Evolutionary conservation across 306 rosid genomes (phyloP).

Genomic region (Pyrus communis): DNA sequence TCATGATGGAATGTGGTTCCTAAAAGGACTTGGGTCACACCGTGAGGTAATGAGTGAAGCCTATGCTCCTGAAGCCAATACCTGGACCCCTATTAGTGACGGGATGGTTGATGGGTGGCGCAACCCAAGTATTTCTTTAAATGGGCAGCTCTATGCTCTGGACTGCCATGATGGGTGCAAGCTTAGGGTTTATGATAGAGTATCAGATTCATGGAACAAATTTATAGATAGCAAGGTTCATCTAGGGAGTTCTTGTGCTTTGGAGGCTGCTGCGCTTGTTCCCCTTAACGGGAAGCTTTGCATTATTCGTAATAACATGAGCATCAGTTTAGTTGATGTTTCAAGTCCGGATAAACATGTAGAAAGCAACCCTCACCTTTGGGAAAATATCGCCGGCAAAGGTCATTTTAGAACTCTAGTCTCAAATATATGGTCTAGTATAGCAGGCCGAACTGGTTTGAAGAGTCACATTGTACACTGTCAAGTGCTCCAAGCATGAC

Average conservation of each 20-base stretch:
- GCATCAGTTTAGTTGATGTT: slow-evolving; percentile 89
- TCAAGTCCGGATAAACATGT: slow-evolving; percentile 58
- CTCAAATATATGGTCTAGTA: slow-evolving; percentile 77
- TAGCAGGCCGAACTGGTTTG: slow-evolving; percentile 81
- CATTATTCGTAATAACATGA: slow-evolving; percentile 95
- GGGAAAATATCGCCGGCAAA: slow-evolving; percentile 96
- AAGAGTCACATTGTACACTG: slow-evolving; percentile 97
- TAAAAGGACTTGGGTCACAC: slow-evolving; percentile 87
- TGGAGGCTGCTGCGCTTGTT: slow-evolving; percentile 96
- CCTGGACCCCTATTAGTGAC: slow-evolving; percentile 70
- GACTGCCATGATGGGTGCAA: slow-evolving; percentile 96
- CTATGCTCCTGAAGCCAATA: slow-evolving; percentile 81
- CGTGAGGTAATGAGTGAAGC: slow-evolving; percentile 93
- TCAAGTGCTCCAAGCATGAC: slow-evolving; percentile 93
- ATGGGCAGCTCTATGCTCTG: slow-evolving; percentile 79
- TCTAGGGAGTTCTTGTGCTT: slow-evolving; percentile 79
- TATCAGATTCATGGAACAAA: slow-evolving; percentile 83
- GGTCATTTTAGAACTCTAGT: slow-evolving; percentile 76
- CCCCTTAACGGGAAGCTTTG: slow-evolving; percentile 92
- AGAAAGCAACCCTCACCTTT: slow-evolving; percentile 74
- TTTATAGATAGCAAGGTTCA: slow-evolving; percentile 96
- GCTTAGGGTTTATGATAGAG: slow-evolving; percentile 73
- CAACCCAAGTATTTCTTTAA: slow-evolving; percentile 84
- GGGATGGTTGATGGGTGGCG: slow-evolving; percentile 96
- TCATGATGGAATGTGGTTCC: slow-evolving; percentile 82